phyloP scores from a whole-genome alignment of 2,329 filamentous ascomycete species.

The Whalleya microplaca region DNA sequence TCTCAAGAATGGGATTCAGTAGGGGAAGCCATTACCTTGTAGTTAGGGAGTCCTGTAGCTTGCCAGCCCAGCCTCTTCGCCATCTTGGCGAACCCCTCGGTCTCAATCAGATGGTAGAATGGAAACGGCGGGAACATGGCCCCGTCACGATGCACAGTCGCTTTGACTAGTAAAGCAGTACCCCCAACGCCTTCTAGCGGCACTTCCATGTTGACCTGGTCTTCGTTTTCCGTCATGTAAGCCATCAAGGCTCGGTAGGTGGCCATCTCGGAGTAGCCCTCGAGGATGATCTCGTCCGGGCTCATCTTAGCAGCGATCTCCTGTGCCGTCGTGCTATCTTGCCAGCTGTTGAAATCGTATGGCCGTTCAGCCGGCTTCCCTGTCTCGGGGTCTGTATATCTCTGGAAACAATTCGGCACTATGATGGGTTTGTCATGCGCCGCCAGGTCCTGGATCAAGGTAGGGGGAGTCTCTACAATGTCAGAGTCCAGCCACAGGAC shows the following conservation, averaged over 20 bases:
- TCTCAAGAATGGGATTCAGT: background rate
- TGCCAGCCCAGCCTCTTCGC: constrained; percentile 85
- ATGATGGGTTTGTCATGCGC: constrained; percentile 87
- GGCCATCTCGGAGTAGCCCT: constrained; percentile 91
- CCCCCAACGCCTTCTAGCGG: constrained; percentile 92
- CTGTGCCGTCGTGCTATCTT: constrained; percentile 81
- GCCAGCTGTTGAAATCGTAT: constrained; percentile 98
- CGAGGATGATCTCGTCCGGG: constrained; percentile 87
- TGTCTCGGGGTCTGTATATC: constrained; percentile 71
- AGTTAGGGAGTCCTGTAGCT: constrained; percentile 89
- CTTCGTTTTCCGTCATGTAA: constrained; percentile 66
- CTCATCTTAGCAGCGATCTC: constrained; percentile 79
- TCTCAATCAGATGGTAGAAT: constrained; percentile 97
- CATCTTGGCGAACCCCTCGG: constrained; percentile 98
- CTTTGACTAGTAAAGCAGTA: constrained; percentile 90
- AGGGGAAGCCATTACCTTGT: constrained; percentile 66
- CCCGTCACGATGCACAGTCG: constrained; percentile 93
- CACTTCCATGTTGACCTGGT: constrained; percentile 65
- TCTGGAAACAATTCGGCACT: constrained; percentile 94
- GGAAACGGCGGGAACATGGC: constrained; percentile 98
- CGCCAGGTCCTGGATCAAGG: constrained; percentile 90
- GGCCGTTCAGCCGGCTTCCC: constrained; percentile 75
- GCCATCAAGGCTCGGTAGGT: constrained; percentile 94
- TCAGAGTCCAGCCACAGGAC: constrained; percentile 95
- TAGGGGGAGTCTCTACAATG: constrained; percentile 82